Base-by-base conservation (phyloP, 768 basidiomycete genomes). In the Suillus variegatus region DNA sequence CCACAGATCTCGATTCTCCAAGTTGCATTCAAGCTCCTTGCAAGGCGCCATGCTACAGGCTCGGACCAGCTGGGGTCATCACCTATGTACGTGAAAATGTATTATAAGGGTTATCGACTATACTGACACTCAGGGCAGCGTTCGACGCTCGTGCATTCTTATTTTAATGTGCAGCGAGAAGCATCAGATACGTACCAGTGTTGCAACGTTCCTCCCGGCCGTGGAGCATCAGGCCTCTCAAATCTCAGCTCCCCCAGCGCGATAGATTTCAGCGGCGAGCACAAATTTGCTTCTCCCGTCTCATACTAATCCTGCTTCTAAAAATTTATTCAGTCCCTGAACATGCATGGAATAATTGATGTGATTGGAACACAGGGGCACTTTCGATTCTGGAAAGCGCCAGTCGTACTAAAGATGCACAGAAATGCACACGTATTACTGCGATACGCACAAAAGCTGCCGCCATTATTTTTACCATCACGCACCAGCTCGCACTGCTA, bases 381-480 rank as follows among this genome's bases (percentile, higher is more conserved):
- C 28, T 28, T 52, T 52, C 25, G 28, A 52, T 52, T 25, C 51
- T 3, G 28, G 28, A 8, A 52, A 52, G 51, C 28, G 16, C 28
- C 51, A 52, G 51, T 16, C 51, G 4, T 16, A 32, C 28, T 52
- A 16, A 52, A 28, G 16, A 52, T 52, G 28, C 51, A 32, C 9
- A 28, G 16, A 14, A 1, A 16, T 32, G 32, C 16, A 28, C 51
- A 9, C 28, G 51, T 28, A 25, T 52, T 32, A 32, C 32, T 32
- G 32, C 32, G 32, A 32, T 57, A 65, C 20, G 65, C 62, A 4
- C 66, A 67, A 38, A 8, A 28, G 25, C 28, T 14, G 51, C 47
- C 9, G 46, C 63, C 1, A 46, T 71, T 13, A 63, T 71, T 58
- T 63, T 65, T 10, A 69, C 70, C 7, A 55, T 71, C 10, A 66